Evolutionary conservation across 129 eudicot species (phyloP), one percentile per base, ranked within the genome.

Genomic region (Flaveria sonorensis): DNA sequence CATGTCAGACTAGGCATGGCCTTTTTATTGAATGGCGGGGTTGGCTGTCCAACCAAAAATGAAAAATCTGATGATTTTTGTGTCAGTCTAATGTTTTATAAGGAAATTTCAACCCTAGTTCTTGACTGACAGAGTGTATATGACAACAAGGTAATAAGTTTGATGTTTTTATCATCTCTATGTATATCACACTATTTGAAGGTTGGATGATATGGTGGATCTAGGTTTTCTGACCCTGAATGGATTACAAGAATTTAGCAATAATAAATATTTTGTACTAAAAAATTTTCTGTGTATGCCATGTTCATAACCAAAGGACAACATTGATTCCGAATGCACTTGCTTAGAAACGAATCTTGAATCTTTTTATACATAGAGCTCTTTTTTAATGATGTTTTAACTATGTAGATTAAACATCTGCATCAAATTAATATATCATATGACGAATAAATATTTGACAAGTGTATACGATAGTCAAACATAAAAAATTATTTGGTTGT

Each of bases 101-200:
- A 57, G 32, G 14, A 57, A 10, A 20, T 2, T 57, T 4, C 30
- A 11, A 1, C 32, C 15, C 60, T 53, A 53, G 60, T 21, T 57
- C 6, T 20, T 57, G 15, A 57, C 14, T 13, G 3, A 21, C 10
- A 57, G 28, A 57, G 64, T 21, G 64, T 57, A 21, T 21, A 57
- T 14, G 32, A 57, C 64, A 23, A 20, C 60, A 52, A 16, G n/a
- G 60, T 18, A 52, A 52, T 20, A 52, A 52, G 60, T 52, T 52
- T 52, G 60, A 52, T 52, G 23, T 52, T 52, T 52, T 52, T 52
- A 52, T 52, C 60, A n/a, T 52, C 60, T 52, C 11, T 52, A 52
- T 52, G 6, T 9, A n/a, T 52, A 52, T 52, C 2, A 6, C 21
- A 8, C n/a, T 52, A 52, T 52, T 13, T 52, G 59, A 52, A 52